A percentile compares a stretch with the other conserved stretches of the same genome.
Conservation (phyloP, 2,329 filamentous ascomycete genomes). For the Fusarium miscanthi region DNA sequence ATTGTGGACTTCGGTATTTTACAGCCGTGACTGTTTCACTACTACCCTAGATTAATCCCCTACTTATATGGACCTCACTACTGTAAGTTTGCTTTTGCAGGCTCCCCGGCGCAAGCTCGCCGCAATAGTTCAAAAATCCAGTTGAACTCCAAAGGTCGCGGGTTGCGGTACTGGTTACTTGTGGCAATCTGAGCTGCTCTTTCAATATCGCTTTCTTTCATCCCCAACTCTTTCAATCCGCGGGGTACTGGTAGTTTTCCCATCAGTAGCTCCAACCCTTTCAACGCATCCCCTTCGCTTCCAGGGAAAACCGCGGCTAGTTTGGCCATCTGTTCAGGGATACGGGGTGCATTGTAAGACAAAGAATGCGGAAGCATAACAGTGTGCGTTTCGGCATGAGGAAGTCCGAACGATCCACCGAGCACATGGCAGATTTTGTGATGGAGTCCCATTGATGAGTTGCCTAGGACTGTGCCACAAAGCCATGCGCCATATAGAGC, state of each 20-base stretch:
- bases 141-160: not conserved
- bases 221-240: not conserved
- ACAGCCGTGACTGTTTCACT: no score
- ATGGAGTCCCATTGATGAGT: not conserved
- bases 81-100: fast-evolving
- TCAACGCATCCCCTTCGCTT: not conserved
- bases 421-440: not conserved
- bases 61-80: fast-evolving
- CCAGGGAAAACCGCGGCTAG: not conserved
- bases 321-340: not conserved
- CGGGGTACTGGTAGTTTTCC: fast-evolving
- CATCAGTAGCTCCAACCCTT: fast-evolving
- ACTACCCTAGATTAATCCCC: no score
- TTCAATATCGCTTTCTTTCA: not conserved
- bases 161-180: not conserved
- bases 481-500: not conserved
- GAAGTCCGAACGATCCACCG: not conserved
- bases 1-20: no score
- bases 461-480: not conserved
- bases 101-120: not conserved
- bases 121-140: not conserved
- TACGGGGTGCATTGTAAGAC: not conserved
- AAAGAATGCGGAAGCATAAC: not conserved
- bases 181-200: not conserved
- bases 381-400: not conserved